phyloP scores from a whole-genome alignment of 148 eudicot species.

The Nepenthes mirabilis region DNA sequence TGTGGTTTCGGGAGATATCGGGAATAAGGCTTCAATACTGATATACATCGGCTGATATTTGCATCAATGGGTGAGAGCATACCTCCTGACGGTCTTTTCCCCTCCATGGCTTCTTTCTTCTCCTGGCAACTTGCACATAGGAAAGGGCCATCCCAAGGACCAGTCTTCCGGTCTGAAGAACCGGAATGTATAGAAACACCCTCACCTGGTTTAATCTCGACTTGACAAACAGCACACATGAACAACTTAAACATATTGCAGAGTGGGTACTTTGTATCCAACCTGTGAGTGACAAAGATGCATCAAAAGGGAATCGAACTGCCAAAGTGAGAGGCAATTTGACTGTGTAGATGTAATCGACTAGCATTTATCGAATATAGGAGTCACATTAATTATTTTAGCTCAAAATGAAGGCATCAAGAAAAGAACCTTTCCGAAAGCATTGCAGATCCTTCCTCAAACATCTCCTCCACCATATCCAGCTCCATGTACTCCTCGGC shows the following conservation, averaged over 20 bases:
- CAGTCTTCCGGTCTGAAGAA: slow-evolving; percentile 34
- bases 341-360: too few relatives aligned
- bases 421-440: slow-evolving; percentile 66
- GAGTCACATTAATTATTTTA: too few relatives aligned
- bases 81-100: slow-evolving; percentile 91
- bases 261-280: slow-evolving; percentile 77
- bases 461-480: slow-evolving; percentile 71
- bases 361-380: too few relatives aligned
- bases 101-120: slow-evolving; percentile 98
- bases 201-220: slow-evolving; percentile 88
- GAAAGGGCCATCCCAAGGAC: slow-evolving; percentile 99
- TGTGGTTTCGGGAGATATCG: too few relatives aligned
- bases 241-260: slow-evolving; percentile 98
- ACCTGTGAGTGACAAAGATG: slow-evolving; percentile 33
- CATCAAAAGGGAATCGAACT: too few relatives aligned
- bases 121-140: slow-evolving; percentile 84
- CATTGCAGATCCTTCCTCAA: slow-evolving; percentile 92
- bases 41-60: too few relatives aligned
- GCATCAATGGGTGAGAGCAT: background rate
- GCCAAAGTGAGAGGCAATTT: too few relatives aligned
- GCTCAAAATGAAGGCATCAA: background rate
- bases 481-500: slow-evolving; percentile 58
- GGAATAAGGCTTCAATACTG: too few relatives aligned
- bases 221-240: slow-evolving; percentile 91
- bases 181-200: slow-evolving; percentile 80